phyloP scores from a whole-genome alignment of 2,329 filamentous ascomycete species.

The Exophiala xenobiotica region DNA sequence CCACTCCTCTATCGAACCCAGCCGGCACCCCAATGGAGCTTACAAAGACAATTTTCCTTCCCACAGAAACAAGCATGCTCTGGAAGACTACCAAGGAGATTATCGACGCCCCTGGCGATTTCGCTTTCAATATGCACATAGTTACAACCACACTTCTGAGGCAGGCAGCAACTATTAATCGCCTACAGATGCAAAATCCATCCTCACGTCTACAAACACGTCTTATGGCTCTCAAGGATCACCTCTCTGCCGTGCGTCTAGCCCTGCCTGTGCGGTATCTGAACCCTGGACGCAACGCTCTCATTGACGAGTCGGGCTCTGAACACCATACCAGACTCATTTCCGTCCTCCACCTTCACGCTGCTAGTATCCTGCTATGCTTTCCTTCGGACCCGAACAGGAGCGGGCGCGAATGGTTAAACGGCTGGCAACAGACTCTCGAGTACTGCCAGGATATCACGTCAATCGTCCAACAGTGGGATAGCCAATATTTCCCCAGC shows the following conservation, averaged over 20 bases:
- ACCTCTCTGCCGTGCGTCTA: neutral
- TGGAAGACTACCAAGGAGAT: neutral
- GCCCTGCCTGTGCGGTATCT: neutral
- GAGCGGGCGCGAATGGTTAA: neutral
- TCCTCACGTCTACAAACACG: neutral
- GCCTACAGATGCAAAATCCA: neutral
- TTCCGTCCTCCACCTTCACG: neutral
- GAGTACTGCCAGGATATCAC: neutral
- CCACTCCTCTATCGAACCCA: no score
- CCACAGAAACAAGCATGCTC: neutral
- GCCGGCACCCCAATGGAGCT: no score
- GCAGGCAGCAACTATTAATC: neutral
- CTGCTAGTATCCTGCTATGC: neutral
- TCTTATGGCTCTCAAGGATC: neutral
- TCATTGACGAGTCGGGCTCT: neutral
- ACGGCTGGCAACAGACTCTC: neutral
- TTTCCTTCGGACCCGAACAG: neutral
- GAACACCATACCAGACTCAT: neutral
- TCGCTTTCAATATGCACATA: neutral
- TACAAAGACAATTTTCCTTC: neutral
- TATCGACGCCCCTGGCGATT: neutral
- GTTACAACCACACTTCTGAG: neutral
- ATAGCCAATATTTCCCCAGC: neutral
- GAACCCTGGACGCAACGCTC: neutral
- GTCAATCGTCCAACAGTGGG: neutral